A percentile compares a stretch with the other conserved stretches of the same genome.
phyloP scores from a whole-genome alignment of 208 protist genomes.

The Trypanosoma caninum region DNA sequence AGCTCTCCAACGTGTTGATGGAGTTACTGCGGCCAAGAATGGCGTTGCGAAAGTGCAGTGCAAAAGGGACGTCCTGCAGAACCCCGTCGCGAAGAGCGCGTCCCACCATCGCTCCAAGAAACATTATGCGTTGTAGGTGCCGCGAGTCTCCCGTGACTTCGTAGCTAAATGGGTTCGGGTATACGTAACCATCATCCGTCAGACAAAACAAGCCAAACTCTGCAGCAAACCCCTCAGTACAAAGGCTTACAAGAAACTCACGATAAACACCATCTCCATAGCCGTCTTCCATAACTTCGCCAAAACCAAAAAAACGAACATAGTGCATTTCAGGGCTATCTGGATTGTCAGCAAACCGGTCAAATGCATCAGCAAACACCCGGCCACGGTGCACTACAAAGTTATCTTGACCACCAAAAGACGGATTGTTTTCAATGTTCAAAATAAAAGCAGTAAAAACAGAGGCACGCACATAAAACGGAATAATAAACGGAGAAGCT shows the following conservation, averaged over 20 bases:
- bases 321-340: constrained; percentile 41
- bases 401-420: neutral
- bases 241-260: constrained; percentile 83
- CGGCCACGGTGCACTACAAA: constrained; percentile 54
- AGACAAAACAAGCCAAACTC: constrained; percentile 83
- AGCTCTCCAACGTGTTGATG: constrained; percentile 82
- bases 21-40: constrained; percentile 87
- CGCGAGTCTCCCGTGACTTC: constrained; percentile 59
- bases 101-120: constrained; percentile 90
- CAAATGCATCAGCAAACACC: constrained; percentile 83
- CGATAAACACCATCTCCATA: constrained; percentile 92
- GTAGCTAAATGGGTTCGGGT: constrained; percentile 87
- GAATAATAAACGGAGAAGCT: constrained; percentile 65
- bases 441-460: constrained; percentile 60
- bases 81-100: constrained; percentile 90
- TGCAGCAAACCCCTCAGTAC: constrained; percentile 73
- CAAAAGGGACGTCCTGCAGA: constrained; percentile 87
- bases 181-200: constrained; percentile 83
- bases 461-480: constrained; percentile 64
- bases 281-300: constrained; percentile 67
- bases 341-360: constrained; percentile 44
- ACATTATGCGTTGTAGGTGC: constrained; percentile 73
- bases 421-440: constrained; percentile 7
- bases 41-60: constrained; percentile 89
- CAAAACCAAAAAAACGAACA: constrained; percentile 55